phyloP scores from a whole-genome alignment of 352 stramenopile genomes.

The Phytophthora ohioensis region DNA sequence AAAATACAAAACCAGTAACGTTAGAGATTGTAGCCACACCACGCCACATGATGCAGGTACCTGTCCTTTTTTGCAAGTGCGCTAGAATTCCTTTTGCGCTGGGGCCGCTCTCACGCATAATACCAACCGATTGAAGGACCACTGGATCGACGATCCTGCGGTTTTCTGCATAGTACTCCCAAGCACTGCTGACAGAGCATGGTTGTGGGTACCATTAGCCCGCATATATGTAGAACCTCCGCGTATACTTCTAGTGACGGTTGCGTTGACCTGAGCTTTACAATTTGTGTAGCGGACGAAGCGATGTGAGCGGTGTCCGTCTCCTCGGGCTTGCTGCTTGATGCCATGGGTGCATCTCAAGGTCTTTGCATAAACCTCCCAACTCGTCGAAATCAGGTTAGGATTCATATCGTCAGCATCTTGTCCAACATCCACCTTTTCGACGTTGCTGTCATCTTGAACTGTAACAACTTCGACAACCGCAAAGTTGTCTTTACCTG shows the following conservation, averaged over 20 bases:
- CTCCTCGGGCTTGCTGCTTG: neutral
- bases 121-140: neutral
- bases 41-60: too few species aligned
- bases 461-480: neutral
- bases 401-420: neutral
- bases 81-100: neutral
- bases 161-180: slow-evolving; percentile 18
- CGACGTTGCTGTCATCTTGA: neutral
- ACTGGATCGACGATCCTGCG: neutral
- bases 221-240: slow-evolving; percentile 6
- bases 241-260: too few species aligned
- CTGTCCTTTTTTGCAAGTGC: neutral
- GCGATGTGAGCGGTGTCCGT: neutral
- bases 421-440: neutral
- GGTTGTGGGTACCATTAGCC: slow-evolving; percentile 10
- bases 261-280: slow-evolving; percentile 3
- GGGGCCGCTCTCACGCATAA: slow-evolving; percentile 8
- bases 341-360: slow-evolving; percentile 7
- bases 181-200: neutral
- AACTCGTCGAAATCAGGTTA: neutral
- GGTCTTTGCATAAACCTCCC: slow-evolving; percentile 3
- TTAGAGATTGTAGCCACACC: neutral
- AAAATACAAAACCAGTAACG: slow-evolving; percentile 8
- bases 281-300: slow-evolving; percentile 2
- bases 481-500: too few species aligned